Conservation (phyloP, 495 filamentous ascomycete genomes). For the Lophiotrema nucula region DNA sequence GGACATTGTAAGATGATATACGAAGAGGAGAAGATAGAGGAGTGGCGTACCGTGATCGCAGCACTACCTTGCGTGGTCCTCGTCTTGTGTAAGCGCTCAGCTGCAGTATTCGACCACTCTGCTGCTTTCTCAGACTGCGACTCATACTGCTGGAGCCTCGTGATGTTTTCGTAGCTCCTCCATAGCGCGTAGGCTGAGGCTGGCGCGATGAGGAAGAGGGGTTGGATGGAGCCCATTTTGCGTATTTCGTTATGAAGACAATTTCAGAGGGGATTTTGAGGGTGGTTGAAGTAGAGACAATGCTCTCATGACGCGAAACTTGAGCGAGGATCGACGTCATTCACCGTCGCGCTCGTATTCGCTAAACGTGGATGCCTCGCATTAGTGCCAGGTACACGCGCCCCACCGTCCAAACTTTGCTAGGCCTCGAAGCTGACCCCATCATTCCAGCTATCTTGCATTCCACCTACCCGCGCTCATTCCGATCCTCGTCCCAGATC, state of each 20-base stretch:
- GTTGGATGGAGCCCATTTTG: conserved; percentile 1
- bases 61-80: conserved; percentile 44
- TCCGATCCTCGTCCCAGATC: background rate
- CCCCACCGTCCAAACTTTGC: background rate
- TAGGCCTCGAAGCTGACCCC: too few species aligned
- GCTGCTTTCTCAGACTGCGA: conserved; percentile 45
- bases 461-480: background rate
- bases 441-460: background rate
- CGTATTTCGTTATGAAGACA: background rate
- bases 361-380: background rate
- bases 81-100: conserved; percentile 44
- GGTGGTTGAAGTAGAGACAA: background rate
- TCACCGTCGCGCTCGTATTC: background rate
- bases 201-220: conserved; percentile 13
- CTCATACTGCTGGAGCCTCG: conserved; percentile 46
- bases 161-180: conserved; percentile 46
- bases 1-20: conserved; percentile 2
- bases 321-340: conserved; percentile 14
- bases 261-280: too few species aligned
- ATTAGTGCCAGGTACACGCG: conserved; percentile 12
- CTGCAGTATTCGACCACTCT: conserved; percentile 42
- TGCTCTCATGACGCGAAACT: too few species aligned
- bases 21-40: background rate
- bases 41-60: conserved; percentile 37
- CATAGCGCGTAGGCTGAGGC: conserved; percentile 33